phyloP scores from a whole-genome alignment of 2,329 filamentous ascomycete species.

The Clarireedia paspali region DNA sequence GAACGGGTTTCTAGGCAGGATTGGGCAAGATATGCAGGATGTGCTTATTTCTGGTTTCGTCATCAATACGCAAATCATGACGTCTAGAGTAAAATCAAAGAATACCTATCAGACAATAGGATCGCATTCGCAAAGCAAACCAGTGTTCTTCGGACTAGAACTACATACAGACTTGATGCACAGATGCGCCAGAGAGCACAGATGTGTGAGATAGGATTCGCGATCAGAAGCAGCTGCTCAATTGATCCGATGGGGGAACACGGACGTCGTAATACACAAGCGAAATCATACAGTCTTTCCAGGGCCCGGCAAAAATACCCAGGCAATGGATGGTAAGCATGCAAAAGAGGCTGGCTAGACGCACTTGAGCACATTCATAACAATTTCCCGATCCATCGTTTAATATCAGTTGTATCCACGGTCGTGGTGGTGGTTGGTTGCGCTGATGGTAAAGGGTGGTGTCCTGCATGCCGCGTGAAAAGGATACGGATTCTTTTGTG shows the following conservation, averaged over 20 bases:
- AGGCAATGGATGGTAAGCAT: background rate
- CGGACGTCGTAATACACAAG: background rate
- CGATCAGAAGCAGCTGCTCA: background rate
- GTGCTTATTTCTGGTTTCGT: too few relatives aligned
- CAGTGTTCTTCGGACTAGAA: too few relatives aligned
- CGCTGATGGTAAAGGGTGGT: too few relatives aligned
- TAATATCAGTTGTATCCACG: conserved; percentile 1
- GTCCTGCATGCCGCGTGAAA: too few relatives aligned
- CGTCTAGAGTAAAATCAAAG: too few relatives aligned
- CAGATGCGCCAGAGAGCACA: background rate
- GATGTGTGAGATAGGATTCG: background rate
- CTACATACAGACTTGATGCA: background rate
- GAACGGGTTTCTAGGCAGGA: too few relatives aligned
- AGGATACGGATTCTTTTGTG: too few relatives aligned
- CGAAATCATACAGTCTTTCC: background rate
- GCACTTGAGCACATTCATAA: conserved; percentile 5
- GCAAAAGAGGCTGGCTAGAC: conserved; percentile 10
- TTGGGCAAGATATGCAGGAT: too few relatives aligned
- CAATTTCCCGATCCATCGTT: conserved; percentile 1
- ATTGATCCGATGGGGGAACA: background rate
- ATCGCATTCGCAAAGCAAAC: too few relatives aligned
- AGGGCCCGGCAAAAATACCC: background rate
- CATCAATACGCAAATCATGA: too few relatives aligned
- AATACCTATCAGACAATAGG: too few relatives aligned
- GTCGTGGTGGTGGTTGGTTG: too few relatives aligned